A percentile compares a stretch with the other conserved stretches of the same genome.
phyloP scores from a whole-genome alignment of 768 basidiomycete genomes.

The Hericium rajendrae region DNA sequence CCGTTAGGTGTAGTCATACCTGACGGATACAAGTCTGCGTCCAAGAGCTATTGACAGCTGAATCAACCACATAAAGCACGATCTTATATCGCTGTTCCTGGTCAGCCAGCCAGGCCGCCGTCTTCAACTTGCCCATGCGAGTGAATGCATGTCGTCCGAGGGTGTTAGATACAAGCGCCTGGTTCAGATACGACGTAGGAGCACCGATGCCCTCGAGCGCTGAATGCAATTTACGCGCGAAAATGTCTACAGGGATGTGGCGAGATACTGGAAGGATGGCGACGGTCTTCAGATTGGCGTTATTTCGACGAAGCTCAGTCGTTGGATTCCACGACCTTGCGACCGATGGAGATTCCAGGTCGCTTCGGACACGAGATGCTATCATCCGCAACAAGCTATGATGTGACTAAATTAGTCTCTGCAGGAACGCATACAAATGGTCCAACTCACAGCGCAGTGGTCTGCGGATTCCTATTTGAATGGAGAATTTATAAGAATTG shows the following conservation, averaged over 20 bases:
- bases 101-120: constrained; percentile 89
- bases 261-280: constrained; percentile 84
- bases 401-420: not conserved
- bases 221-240: constrained; percentile 79
- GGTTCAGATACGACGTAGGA: constrained; percentile 85
- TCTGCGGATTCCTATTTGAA: constrained; percentile 60
- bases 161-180: constrained; percentile 84
- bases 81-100: constrained; percentile 89
- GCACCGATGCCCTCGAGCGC: constrained; percentile 93
- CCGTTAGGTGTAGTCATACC: constrained; percentile 29
- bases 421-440: not conserved
- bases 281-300: constrained; percentile 87
- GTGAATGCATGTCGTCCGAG: constrained; percentile 94
- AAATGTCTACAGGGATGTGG: constrained; percentile 81
- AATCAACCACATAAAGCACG: constrained; percentile 94
- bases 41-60: constrained; percentile 92
- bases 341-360: constrained; percentile 56
- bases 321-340: constrained; percentile 41
- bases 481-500: not conserved
- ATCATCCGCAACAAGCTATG: constrained; percentile 69
- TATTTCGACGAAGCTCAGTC: constrained; percentile 63
- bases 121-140: constrained; percentile 94
- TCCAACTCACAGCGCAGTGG: constrained; percentile 63
- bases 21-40: constrained; percentile 97
- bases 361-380: constrained; percentile 81